These are phyloP conservation scores for Aureobasidium sp. DNA, from an alignment of 2,329 filamentous ascomycete species.

Conservation along the genomic window DNA sequence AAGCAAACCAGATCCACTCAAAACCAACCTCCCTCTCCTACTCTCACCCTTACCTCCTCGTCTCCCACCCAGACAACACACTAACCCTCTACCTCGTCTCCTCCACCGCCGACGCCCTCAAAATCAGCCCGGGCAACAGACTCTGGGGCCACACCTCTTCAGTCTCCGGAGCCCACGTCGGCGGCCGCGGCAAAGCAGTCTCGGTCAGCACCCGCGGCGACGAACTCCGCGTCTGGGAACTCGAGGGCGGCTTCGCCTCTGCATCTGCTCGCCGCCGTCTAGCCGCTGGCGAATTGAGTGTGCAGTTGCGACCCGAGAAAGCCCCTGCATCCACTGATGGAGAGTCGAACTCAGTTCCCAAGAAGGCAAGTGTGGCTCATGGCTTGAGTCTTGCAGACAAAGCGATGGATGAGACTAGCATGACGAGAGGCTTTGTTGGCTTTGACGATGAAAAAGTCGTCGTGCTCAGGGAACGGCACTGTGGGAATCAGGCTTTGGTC, in stretches of 20 bases:
- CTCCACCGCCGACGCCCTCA: slow-evolving; percentile 56
- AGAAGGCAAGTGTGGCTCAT: slow-evolving; percentile 19
- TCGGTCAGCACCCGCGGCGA: slow-evolving; percentile 75
- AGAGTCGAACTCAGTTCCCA: slow-evolving; percentile 18
- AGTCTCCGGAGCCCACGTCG: slow-evolving; percentile 77
- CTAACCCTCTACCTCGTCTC: slow-evolving; percentile 73
- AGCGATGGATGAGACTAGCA: slow-evolving; percentile 24
- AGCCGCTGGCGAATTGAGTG: slow-evolving; percentile 41
- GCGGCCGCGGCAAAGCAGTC: slow-evolving; percentile 75
- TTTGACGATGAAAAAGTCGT: slow-evolving; percentile 93
- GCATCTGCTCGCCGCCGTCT: slow-evolving; percentile 34
- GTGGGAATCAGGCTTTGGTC: slow-evolving; percentile 63
- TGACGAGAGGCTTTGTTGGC: slow-evolving; percentile 59
- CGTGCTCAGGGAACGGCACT: slow-evolving; percentile 61
- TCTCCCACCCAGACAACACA: slow-evolving; percentile 79
- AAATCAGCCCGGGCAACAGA: slow-evolving; percentile 62
- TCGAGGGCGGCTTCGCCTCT: slow-evolving; percentile 60
- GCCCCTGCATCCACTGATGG: background rate
- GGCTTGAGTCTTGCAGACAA: slow-evolving; percentile 24
- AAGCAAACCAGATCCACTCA: slow-evolving; percentile 26
- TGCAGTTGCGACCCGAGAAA: slow-evolving; percentile 35
- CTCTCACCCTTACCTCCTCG: slow-evolving; percentile 73
- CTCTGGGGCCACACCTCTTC: slow-evolving; percentile 90
- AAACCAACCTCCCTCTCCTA: slow-evolving; percentile 45
- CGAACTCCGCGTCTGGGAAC: slow-evolving; percentile 69